Conservation (phyloP, 768 basidiomycete genomes). For the Amanita muscaria region DNA sequence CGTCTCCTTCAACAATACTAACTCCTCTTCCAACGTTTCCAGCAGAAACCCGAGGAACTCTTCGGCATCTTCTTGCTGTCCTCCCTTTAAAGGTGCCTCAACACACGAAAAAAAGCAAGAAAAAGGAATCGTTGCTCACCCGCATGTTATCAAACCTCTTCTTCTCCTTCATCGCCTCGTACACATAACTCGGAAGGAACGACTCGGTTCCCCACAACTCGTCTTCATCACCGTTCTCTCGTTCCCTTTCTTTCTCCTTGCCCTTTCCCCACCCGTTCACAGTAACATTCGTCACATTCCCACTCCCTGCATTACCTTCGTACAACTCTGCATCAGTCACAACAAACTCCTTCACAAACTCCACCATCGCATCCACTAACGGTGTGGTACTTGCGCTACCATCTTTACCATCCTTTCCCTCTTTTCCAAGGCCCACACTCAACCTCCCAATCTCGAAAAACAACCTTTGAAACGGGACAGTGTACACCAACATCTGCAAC, state of each 20-base stretch:
- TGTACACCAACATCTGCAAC: constrained; percentile 84
- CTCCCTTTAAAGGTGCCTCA: constrained; percentile 39
- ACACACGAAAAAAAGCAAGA: constrained; percentile 6
- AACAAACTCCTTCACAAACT: constrained; percentile 80
- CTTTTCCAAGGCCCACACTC: constrained; percentile 18
- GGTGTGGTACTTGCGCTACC: constrained; percentile 31
- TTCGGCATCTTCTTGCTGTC: constrained; percentile 96
- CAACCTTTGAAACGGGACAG: constrained; percentile 74
- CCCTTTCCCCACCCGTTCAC: constrained; percentile 17
- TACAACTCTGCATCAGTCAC: constrained; percentile 21
- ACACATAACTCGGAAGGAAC: constrained; percentile 80
- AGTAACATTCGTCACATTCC: constrained; percentile 6
- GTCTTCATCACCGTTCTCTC: constrained; percentile 30
- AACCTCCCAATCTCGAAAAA: constrained; percentile 63
- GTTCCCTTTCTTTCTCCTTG: constrained; percentile 21
- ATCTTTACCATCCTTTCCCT: constrained; percentile 19
- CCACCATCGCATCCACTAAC: constrained; percentile 57
- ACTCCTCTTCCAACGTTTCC: constrained; percentile 89
- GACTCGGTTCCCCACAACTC: constrained; percentile 49
- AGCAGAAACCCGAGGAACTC: constrained; percentile 98
- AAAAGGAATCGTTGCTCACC: constrained; percentile 42
- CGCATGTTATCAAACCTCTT: constrained; percentile 91
- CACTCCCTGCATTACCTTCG: constrained; percentile 11
- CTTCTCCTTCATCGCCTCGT: constrained; percentile 90
- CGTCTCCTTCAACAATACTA: constrained; percentile 56